Conservation (phyloP, 2,329 filamentous ascomycete species). For the Colletotrichum orbiculare region DNA sequence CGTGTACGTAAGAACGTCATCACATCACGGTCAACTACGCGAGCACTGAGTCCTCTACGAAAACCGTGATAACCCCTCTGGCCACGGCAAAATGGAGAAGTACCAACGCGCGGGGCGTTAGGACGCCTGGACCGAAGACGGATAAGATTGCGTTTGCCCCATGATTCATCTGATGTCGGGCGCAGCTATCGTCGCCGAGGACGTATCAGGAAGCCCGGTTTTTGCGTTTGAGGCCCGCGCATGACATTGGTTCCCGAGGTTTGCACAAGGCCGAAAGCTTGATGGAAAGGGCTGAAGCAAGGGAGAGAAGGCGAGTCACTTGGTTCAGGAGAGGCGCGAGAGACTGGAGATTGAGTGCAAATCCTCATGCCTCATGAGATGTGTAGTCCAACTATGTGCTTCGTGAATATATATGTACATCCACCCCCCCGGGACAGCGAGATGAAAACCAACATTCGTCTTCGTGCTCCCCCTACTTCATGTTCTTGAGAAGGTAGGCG, state of each 20-base stretch:
- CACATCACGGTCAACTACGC: too few relatives aligned
- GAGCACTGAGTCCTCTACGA: too few relatives aligned
- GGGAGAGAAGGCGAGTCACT: neutral
- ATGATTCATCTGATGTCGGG: conserved; percentile 22
- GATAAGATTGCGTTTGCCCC: neutral
- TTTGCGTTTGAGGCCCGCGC: neutral
- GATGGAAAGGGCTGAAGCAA: neutral
- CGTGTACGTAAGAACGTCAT: too few relatives aligned
- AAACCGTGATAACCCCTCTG: too few relatives aligned
- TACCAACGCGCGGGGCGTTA: too few relatives aligned
- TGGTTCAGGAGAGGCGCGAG: too few relatives aligned
- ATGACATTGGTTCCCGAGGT: neutral
- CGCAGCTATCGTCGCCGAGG: conserved; percentile 5
- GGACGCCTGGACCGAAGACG: too few relatives aligned
- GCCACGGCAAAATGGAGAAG: too few relatives aligned
- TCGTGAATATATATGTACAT: neutral
- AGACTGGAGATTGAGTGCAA: too few relatives aligned
- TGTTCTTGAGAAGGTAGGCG: conserved; percentile 66
- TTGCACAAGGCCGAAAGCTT: neutral
- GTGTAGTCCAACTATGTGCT: neutral
- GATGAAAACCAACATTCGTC: neutral
- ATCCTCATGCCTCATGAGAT: too few relatives aligned
- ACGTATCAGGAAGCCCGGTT: conserved; percentile 17
- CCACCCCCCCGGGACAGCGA: neutral
- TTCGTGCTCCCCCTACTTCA: conserved; percentile 43